Percentiles rank a stretch among this genome's conserved stretches.
Evolutionary conservation across 2,329 filamentous ascomycete species (phyloP).

Genomic region (Nothophaeocryptopus gaeumannii): DNA sequence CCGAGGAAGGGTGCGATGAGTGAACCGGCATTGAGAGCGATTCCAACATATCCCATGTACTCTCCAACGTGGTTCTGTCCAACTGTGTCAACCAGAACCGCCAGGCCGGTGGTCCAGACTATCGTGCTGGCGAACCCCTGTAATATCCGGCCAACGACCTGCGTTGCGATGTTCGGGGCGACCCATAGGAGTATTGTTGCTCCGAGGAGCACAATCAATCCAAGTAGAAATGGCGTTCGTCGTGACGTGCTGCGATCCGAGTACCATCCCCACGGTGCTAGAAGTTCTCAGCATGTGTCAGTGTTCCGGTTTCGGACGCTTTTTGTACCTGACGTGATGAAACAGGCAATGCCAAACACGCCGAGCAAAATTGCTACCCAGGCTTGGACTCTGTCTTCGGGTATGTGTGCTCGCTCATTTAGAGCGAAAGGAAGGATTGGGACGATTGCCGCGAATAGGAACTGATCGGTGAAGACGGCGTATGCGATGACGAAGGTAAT

Average conservation of each 20-base stretch:
- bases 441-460: constrained; percentile 25
- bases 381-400: constrained; percentile 50
- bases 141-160: constrained; percentile 61
- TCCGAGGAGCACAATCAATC: constrained; percentile 58
- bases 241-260: constrained; percentile 61
- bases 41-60: constrained; percentile 63
- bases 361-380: constrained; percentile 69
- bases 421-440: constrained; percentile 23
- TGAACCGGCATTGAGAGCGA: constrained; percentile 61
- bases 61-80: constrained; percentile 59
- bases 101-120: constrained; percentile 71
- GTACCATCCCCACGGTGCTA: constrained; percentile 48
- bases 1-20: constrained; percentile 65
- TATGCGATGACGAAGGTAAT: constrained; percentile 25
- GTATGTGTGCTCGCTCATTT: constrained; percentile 12
- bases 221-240: constrained; percentile 59
- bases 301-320: too few relatives aligned
- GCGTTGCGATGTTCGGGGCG: constrained; percentile 57
- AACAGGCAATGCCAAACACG: constrained; percentile 64
- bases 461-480: constrained; percentile 27
- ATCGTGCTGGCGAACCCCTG: constrained; percentile 66
- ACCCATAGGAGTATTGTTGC: constrained; percentile 64
- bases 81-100: constrained; percentile 67
- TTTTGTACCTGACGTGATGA: constrained; percentile 43
- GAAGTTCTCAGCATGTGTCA: too few relatives aligned